These are phyloP conservation scores for Botrytis cinerea DNA, from an alignment of 2,329 filamentous ascomycete genomes.

Conservation along the genomic window DNA sequence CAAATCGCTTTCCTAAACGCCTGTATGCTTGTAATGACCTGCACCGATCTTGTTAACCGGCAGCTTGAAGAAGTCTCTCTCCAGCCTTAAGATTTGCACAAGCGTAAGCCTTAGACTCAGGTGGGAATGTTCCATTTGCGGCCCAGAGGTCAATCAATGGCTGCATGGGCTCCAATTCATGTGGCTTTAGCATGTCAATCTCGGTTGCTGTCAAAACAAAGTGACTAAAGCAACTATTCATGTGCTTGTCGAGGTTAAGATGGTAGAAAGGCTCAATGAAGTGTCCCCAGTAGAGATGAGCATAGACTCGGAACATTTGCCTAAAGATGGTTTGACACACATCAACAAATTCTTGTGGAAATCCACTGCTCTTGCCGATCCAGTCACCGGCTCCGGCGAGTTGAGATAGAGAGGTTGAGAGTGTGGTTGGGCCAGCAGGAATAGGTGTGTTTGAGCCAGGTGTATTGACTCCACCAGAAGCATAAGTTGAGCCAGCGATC, in stretches of 20 bases:
- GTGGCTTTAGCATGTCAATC: constrained; percentile 80
- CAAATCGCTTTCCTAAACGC: constrained; percentile 25
- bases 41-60: constrained; percentile 26
- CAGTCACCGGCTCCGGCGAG: constrained; percentile 67
- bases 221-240: constrained; percentile 87
- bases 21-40: constrained; percentile 22
- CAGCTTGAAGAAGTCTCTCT: constrained; percentile 52
- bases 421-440: constrained; percentile 44
- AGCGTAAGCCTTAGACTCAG: constrained; percentile 68
- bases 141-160: constrained; percentile 91
- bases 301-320: constrained; percentile 98
- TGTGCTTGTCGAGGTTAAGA: constrained; percentile 75
- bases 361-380: constrained; percentile 90
- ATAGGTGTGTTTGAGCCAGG: constrained; percentile 44
- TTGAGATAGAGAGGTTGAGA: constrained; percentile 59
- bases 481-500: constrained; percentile 56
- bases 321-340: constrained; percentile 94
- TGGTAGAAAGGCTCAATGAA: constrained; percentile 84
- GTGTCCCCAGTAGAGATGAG: constrained; percentile 97
- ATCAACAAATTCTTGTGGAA: constrained; percentile 84
- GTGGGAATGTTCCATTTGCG: constrained; percentile 82
- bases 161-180: constrained; percentile 95
- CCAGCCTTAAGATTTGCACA: constrained; percentile 64
- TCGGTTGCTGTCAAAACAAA: constrained; percentile 80
- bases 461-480: constrained; percentile 54